Conservation (phyloP, 305 asterid genomes). For the Fraxinus platypoda region DNA sequence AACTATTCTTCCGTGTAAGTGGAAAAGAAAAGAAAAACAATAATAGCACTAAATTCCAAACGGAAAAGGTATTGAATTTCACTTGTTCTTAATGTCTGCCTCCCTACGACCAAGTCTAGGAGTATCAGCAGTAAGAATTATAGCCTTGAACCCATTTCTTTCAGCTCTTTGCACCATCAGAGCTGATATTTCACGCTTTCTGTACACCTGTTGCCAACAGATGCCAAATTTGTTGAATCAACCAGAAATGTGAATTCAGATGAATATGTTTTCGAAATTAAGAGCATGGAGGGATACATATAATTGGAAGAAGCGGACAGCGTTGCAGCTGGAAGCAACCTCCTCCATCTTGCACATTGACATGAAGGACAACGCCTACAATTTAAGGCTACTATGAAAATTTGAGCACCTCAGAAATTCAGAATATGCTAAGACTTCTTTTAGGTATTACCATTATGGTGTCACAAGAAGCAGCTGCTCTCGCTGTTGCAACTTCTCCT, state of each 20-base stretch:
- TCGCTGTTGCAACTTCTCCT: slow-evolving; percentile 76
- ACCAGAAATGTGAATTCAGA: not conserved
- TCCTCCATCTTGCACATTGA: slow-evolving; percentile 64
- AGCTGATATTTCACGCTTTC: slow-evolving; percentile 53
- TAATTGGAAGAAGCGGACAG: slow-evolving; percentile 66
- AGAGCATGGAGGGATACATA: slow-evolving; percentile 35
- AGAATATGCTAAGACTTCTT: not conserved
- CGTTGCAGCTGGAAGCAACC: slow-evolving; percentile 67
- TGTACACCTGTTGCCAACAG: slow-evolving; percentile 40
- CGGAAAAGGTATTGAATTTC: not conserved
- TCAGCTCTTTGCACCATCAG: slow-evolving; percentile 67
- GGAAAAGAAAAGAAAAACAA: not conserved
- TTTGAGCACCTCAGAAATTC: not conserved
- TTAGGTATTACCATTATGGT: slow-evolving; percentile 52
- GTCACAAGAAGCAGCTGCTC: slow-evolving; percentile 56
- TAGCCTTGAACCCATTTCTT: slow-evolving; percentile 65
- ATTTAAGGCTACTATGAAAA: slow-evolving; percentile 6
- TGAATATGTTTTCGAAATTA: not conserved
- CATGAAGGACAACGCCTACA: slow-evolving; percentile 51
- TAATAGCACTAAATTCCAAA: not conserved
- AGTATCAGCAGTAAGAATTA: slow-evolving; percentile 59
- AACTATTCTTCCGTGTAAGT: not conserved
- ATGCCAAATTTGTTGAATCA: not conserved
- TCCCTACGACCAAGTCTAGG: slow-evolving; percentile 71
- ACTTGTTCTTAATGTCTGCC: slow-evolving; percentile 69